Percentiles rank a stretch among this genome's conserved stretches.
Evolutionary conservation across 371 early-diverging fungal genomes (phyloP).

Genomic region (Lichtheimia ramosa): DNA sequence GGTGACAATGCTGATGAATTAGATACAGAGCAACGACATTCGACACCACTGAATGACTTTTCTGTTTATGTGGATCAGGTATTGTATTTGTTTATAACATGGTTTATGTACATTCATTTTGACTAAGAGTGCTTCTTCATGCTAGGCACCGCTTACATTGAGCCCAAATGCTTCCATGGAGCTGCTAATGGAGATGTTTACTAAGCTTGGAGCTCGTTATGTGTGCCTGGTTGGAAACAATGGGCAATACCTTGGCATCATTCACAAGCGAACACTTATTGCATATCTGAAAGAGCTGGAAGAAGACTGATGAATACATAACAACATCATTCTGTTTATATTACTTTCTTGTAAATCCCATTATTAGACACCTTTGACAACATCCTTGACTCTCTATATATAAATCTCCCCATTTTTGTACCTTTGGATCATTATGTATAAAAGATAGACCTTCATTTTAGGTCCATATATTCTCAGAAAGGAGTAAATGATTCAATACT

Average conservation of each 20-base stretch:
- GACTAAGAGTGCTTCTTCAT: background rate
- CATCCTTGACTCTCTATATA: background rate
- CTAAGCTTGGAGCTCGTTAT: constrained; percentile 76
- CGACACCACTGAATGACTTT: constrained; percentile 52
- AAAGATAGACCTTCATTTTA: no score
- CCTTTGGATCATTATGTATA: no score
- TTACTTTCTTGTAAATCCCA: constrained; percentile 1
- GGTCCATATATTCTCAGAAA: no score
- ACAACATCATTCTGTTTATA: background rate
- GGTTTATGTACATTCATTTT: background rate
- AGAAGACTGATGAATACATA: constrained; percentile 24
- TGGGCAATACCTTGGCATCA: constrained; percentile 70
- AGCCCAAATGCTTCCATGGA: constrained; percentile 79
- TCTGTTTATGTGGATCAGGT: constrained; percentile 77
- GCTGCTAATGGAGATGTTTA: constrained; percentile 84
- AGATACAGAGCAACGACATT: constrained; percentile 2
- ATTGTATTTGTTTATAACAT: constrained; percentile 2
- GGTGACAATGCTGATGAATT: constrained; percentile 2
- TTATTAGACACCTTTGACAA: background rate
- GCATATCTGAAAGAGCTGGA: constrained; percentile 65
- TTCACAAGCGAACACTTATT: constrained; percentile 75
- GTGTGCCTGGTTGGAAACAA: constrained; percentile 55
- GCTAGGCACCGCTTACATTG: constrained; percentile 77
- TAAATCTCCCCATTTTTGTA: no score
- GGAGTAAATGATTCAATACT: no score